Percentiles rank a stretch among this genome's conserved stretches.
These are phyloP conservation scores for Calocera cornea DNA, from an alignment of 768 basidiomycete species.

Conservation along the genomic window DNA sequence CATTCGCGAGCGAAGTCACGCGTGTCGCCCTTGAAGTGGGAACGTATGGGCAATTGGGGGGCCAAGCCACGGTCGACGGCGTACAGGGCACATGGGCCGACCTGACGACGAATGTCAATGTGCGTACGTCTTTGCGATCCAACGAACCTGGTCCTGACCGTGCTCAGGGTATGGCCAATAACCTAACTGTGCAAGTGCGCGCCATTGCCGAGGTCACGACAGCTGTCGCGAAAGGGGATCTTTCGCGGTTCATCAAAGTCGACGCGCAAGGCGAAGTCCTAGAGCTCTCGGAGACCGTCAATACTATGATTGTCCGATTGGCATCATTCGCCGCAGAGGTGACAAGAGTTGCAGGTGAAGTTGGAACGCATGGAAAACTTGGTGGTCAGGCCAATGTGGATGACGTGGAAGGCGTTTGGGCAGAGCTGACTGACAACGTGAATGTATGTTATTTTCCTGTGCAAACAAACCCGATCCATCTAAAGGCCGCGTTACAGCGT, in stretches of 20 bases:
- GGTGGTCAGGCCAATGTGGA: conserved; percentile 84
- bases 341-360: conserved; percentile 71
- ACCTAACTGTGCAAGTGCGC: conserved; percentile 74
- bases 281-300: conserved; percentile 36
- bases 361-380: conserved; percentile 80
- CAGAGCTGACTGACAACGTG: conserved; percentile 75
- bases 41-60: conserved; percentile 29
- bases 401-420: conserved; percentile 89
- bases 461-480: conserved; percentile 16
- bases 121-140: neutral
- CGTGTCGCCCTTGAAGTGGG: conserved; percentile 30
- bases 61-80: conserved; percentile 32
- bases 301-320: conserved; percentile 36
- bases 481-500: conserved; percentile 2
- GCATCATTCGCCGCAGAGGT: conserved; percentile 32
- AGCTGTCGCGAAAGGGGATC: conserved; percentile 60
- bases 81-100: conserved; percentile 36
- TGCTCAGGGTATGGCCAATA: conserved; percentile 34
- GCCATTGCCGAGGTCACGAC: conserved; percentile 73
- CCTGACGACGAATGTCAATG: conserved; percentile 32
- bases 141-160: too few relatives aligned
- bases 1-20: conserved; percentile 26
- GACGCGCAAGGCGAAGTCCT: conserved; percentile 65
- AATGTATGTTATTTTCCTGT: conserved; percentile 45
- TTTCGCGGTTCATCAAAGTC: conserved; percentile 68